These are phyloP conservation scores for Trichocladium antarcticum DNA, from an alignment of 495 filamentous ascomycete genomes.

Conservation along the genomic window DNA sequence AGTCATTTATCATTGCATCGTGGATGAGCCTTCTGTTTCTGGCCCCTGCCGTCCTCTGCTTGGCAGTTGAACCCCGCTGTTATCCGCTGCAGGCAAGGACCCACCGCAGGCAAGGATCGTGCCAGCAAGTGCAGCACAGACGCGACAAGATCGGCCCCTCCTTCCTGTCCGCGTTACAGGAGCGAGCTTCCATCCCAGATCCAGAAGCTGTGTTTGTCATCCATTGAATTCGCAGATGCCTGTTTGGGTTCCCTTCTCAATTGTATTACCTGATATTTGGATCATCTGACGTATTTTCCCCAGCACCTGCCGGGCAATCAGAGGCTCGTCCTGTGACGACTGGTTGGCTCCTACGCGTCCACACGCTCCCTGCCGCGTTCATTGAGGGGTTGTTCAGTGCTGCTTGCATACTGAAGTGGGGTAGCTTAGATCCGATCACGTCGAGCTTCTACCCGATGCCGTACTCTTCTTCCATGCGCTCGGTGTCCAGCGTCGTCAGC, in stretches of 20 bases:
- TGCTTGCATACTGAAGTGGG: background rate
- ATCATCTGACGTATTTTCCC: background rate
- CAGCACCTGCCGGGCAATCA: background rate
- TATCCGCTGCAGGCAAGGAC: background rate
- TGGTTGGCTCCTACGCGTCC: background rate
- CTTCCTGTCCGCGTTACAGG: background rate
- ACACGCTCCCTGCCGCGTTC: background rate
- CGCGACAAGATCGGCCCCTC: background rate
- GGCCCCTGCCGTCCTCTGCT: too few relatives aligned
- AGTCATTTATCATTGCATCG: too few relatives aligned
- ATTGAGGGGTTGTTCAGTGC: background rate
- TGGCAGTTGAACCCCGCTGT: background rate
- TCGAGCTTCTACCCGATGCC: background rate
- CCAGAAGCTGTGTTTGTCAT: conserved; percentile 4
- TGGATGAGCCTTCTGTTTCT: too few relatives aligned
- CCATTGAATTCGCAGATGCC: background rate
- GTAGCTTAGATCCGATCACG: background rate
- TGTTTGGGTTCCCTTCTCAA: background rate
- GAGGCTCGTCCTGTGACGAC: too few relatives aligned
- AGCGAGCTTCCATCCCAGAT: background rate
- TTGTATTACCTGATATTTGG: background rate
- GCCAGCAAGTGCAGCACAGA: too few relatives aligned
- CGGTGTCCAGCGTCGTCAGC: conserved; percentile 3
- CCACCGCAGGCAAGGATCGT: background rate
- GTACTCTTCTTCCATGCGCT: background rate